These are phyloP conservation scores for Closterium sp. DNA, from an alignment of 139 green algal species.

Conservation along the genomic window DNA sequence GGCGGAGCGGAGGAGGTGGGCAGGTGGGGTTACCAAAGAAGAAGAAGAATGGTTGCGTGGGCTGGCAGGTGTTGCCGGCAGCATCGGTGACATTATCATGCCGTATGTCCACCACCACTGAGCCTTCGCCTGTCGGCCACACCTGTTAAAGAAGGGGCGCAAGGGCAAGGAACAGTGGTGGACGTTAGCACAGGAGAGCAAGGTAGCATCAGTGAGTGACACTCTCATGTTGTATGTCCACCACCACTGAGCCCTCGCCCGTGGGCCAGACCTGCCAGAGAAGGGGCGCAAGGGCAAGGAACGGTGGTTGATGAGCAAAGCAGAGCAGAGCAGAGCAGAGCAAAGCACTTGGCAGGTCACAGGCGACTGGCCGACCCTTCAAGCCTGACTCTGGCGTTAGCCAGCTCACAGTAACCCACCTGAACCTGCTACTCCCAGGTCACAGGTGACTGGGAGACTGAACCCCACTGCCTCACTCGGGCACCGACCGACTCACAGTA, in stretches of 20 bases:
- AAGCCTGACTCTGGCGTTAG: too few relatives aligned
- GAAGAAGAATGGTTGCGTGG: slow-evolving; percentile 14
- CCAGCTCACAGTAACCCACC: too few relatives aligned
- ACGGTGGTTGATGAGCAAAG: neutral
- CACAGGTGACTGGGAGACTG: too few relatives aligned
- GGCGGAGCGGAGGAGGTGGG: neutral
- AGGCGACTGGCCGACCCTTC: too few relatives aligned
- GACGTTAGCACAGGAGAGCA: neutral
- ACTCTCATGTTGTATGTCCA: neutral
- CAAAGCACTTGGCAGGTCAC: too few relatives aligned
- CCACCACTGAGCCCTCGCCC: neutral
- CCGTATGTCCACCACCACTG: neutral
- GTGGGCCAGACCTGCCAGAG: neutral
- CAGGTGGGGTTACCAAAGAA: neutral
- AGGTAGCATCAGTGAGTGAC: neutral
- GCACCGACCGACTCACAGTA: too few relatives aligned
- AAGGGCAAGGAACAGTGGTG: too few relatives aligned
- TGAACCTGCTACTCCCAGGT: too few relatives aligned
- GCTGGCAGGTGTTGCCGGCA: slow-evolving; percentile 1
- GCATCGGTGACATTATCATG: neutral
- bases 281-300: too few relatives aligned
- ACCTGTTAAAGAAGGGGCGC: neutral
- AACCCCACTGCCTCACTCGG: too few relatives aligned
- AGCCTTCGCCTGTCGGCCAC: neutral
- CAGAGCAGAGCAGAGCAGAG: slow-evolving; percentile 9